phyloP scores from a whole-genome alignment of 2,329 filamentous ascomycete species.

The Aureobasidium uvarum region DNA sequence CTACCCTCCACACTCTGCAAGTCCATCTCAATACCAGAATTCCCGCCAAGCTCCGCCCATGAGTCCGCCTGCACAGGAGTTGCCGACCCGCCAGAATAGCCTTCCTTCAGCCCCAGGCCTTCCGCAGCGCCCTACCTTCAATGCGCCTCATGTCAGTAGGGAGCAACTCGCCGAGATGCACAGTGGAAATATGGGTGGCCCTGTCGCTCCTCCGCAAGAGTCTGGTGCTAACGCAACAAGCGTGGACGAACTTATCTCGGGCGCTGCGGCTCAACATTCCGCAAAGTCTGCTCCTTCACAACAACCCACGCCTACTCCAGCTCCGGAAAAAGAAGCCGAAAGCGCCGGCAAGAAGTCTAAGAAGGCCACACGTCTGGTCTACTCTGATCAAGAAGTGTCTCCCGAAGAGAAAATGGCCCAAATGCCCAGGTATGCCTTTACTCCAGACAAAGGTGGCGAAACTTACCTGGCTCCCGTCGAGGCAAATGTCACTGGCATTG shows the following conservation, averaged over 20 bases:
- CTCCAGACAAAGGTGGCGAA: conserved; percentile 47
- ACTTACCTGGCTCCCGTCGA: conserved; percentile 35
- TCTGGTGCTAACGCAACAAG: conserved; percentile 46
- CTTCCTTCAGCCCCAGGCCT: conserved; percentile 57
- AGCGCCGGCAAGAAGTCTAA: conserved; percentile 49
- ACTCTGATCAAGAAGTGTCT: conserved; percentile 74
- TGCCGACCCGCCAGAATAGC: conserved; percentile 53
- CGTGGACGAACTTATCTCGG: conserved; percentile 53
- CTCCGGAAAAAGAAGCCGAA: conserved; percentile 25
- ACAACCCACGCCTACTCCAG: conserved; percentile 15
- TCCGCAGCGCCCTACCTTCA: conserved; percentile 60
- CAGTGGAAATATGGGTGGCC: conserved; percentile 48
- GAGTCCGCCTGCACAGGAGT: conserved; percentile 27
- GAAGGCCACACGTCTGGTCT: conserved; percentile 68
- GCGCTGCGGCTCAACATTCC: conserved; percentile 39
- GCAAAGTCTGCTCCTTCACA: conserved; percentile 27
- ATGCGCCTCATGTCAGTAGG: conserved; percentile 53
- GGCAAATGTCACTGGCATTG: conserved; percentile 31
- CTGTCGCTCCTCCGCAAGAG: conserved; percentile 33
- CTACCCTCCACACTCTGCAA: conserved; percentile 36
- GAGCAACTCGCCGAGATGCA: conserved; percentile 59
- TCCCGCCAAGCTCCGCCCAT: conserved; percentile 26
- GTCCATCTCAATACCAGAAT: conserved; percentile 37
- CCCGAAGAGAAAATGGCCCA: conserved; percentile 87
- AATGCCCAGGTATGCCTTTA: conserved; percentile 72